These are phyloP conservation scores for Trichosporon faecale DNA, from an alignment of 1,284 basidiomycete species.

Conservation along the genomic window DNA sequence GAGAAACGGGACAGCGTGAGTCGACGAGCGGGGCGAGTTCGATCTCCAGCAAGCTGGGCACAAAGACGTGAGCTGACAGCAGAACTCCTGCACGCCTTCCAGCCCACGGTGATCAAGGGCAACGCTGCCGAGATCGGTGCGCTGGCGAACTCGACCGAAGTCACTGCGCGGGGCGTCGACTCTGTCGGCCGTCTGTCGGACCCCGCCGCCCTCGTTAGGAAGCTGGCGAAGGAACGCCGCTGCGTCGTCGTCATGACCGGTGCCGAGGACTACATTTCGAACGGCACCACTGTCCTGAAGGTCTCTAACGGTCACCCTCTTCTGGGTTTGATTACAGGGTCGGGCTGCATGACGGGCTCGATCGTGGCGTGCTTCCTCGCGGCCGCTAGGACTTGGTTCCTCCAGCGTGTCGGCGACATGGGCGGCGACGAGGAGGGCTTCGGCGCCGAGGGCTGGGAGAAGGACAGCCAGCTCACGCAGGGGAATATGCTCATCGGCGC, in stretches of 20 bases:
- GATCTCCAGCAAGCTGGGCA: not conserved
- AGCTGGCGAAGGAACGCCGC: slow-evolving; percentile 74
- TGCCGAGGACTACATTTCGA: slow-evolving; percentile 76
- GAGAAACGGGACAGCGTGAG: slow-evolving; percentile 56
- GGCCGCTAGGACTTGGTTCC: slow-evolving; percentile 57
- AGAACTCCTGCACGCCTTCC: slow-evolving; percentile 79
- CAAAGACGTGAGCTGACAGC: slow-evolving; percentile 1
- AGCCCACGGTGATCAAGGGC: slow-evolving; percentile 90
- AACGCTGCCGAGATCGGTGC: slow-evolving; percentile 88
- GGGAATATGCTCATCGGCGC: slow-evolving; percentile 73
- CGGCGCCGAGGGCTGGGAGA: slow-evolving; percentile 20
- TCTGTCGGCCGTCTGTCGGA: slow-evolving; percentile 72
- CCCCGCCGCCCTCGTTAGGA: slow-evolving; percentile 66
- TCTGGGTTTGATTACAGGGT: slow-evolving; percentile 80
- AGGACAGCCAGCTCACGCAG: slow-evolving; percentile 56
- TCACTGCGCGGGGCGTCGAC: slow-evolving; percentile 82
- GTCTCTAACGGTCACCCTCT: slow-evolving; percentile 73
- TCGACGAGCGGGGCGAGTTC: not conserved
- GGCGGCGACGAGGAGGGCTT: slow-evolving; percentile 14
- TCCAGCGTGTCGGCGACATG: slow-evolving; percentile 20
- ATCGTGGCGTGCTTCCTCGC: slow-evolving; percentile 63
- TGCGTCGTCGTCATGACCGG: slow-evolving; percentile 84
- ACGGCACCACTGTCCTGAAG: slow-evolving; percentile 67
- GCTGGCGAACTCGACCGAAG: slow-evolving; percentile 71
- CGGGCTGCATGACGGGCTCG: slow-evolving; percentile 75